phyloP scores from a whole-genome alignment of 2,329 filamentous ascomycete genomes.

The Chalara sp. region DNA sequence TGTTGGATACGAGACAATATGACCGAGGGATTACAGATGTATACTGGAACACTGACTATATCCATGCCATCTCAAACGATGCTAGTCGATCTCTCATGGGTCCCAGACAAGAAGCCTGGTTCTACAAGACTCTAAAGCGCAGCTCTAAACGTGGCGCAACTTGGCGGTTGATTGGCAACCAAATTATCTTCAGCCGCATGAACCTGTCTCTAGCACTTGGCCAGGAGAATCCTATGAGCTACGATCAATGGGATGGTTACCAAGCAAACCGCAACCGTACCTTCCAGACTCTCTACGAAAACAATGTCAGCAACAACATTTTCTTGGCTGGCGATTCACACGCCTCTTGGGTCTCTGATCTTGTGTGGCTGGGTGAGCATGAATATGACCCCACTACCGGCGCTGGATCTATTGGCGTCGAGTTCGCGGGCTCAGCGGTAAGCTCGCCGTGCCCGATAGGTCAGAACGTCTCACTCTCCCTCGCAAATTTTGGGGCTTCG shows the following conservation, averaged over 20 bases:
- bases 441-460: constrained; percentile 52
- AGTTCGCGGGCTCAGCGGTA: constrained; percentile 63
- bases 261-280: constrained; percentile 66
- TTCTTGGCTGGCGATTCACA: constrained; percentile 67
- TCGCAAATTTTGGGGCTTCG: constrained; percentile 40
- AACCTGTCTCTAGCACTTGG: constrained; percentile 27
- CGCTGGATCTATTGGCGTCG: constrained; percentile 50
- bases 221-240: constrained; percentile 37
- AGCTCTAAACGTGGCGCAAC: constrained; percentile 58
- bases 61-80: constrained; percentile 57
- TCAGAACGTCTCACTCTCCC: constrained; percentile 46
- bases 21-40: constrained; percentile 57
- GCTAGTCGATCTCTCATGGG: constrained; percentile 66
- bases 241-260: constrained; percentile 61
- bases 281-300: constrained; percentile 56
- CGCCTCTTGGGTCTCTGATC: constrained; percentile 55
- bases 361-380: constrained; percentile 49
- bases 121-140: constrained; percentile 51
- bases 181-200: constrained; percentile 59
- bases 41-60: constrained; percentile 55
- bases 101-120: constrained; percentile 66
- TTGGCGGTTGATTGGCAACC: constrained; percentile 67
- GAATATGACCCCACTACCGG: constrained; percentile 48
- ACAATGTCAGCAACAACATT: constrained; percentile 66
- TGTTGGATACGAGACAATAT: constrained; percentile 64